Percentiles rank a stretch among this genome's conserved stretches.
These are phyloP conservation scores for Takashimella koratensis DNA, from an alignment of 1,284 basidiomycete species.

Conservation along the genomic window DNA sequence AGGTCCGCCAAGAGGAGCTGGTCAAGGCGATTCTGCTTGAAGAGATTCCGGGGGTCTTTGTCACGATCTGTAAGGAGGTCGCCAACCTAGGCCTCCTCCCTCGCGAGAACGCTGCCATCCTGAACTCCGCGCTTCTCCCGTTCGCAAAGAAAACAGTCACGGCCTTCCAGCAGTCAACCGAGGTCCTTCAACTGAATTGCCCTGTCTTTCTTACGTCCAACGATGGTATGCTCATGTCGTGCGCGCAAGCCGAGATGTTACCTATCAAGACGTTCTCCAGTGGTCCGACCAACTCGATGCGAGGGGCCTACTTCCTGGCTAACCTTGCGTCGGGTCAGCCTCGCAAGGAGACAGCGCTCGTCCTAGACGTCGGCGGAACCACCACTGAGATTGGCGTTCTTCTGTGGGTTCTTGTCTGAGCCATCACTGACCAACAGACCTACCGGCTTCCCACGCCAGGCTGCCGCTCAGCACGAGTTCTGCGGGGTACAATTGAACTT, in stretches of 20 bases:
- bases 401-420: too few species aligned
- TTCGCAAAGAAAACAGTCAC: conserved; percentile 56
- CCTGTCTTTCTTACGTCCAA: conserved; percentile 59
- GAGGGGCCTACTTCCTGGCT: conserved; percentile 58
- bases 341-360: conserved; percentile 52
- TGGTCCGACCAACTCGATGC: conserved; percentile 62
- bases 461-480: conserved; percentile 26
- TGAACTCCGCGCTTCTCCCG: conserved; percentile 58
- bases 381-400: conserved; percentile 30
- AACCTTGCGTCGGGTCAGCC: conserved; percentile 43
- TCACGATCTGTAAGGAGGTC: conserved; percentile 34
- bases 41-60: conserved; percentile 25
- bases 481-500: conserved; percentile 36
- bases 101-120: conserved; percentile 60
- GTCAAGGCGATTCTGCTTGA: conserved; percentile 24
- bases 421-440: too few species aligned
- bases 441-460: conserved; percentile 39
- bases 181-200: conserved; percentile 52
- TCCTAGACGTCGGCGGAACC: conserved; percentile 60
- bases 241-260: conserved; percentile 54
- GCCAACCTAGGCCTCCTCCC: conserved; percentile 56
- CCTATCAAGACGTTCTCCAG: conserved; percentile 62
- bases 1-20: conserved; percentile 32
- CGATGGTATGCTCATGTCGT: conserved; percentile 59
- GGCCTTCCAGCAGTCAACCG: conserved; percentile 56